These are phyloP conservation scores for Haplosporangium gracile DNA, from an alignment of 192 early-diverging fungal species.

Conservation along the genomic window DNA sequence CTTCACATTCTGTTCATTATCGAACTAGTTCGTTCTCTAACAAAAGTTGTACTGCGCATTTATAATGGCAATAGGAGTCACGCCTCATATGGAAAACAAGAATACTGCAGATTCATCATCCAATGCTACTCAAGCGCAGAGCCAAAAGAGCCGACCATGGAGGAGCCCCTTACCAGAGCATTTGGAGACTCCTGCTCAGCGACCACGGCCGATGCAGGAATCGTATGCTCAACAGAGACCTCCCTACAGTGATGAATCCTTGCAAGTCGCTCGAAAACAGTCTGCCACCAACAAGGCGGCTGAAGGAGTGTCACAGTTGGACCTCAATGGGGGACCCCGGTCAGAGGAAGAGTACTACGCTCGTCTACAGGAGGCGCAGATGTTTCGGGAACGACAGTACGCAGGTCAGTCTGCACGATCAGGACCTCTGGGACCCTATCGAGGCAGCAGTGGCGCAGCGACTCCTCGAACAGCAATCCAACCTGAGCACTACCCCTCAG, in stretches of 20 bases:
- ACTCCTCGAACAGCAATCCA: not conserved
- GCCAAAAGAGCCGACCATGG: not conserved
- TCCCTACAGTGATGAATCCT: not conserved
- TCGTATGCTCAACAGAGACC: not conserved
- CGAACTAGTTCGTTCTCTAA: not conserved
- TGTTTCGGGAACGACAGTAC: not conserved
- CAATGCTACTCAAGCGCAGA: not conserved
- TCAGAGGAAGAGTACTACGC: not conserved
- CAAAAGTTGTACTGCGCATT: not conserved
- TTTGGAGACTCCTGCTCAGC: not conserved
- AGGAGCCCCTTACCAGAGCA: constrained; percentile 9
- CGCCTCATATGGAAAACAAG: not conserved
- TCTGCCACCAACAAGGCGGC: constrained; percentile 14
- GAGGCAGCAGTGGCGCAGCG: not conserved
- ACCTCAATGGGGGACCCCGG: not conserved
- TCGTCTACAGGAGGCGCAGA: constrained; percentile 4
- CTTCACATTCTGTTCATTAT: not conserved
- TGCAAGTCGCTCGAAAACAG: not conserved
- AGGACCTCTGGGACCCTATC: not conserved
- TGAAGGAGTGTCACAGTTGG: constrained; percentile 18
- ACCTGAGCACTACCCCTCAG: not conserved
- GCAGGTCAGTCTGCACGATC: not conserved
- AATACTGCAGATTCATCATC: not conserved
- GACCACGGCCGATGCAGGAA: not conserved
- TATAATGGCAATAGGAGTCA: not conserved